Conservation (phyloP, 768 basidiomycete genomes). For the Termitomyces sp. region DNA sequence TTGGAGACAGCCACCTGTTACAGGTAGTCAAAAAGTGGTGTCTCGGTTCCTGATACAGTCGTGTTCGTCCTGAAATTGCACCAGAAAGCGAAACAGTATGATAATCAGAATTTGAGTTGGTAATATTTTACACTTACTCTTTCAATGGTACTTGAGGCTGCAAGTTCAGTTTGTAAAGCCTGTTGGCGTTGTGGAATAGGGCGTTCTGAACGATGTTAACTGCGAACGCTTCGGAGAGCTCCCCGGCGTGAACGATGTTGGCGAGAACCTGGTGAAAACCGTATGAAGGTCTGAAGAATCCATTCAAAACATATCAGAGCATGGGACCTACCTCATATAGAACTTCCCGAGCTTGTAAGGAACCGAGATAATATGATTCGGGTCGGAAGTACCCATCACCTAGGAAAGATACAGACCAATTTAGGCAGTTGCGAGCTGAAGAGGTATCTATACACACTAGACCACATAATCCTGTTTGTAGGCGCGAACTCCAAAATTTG, state of each 20-base stretch:
- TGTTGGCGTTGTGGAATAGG: slow-evolving; percentile 67
- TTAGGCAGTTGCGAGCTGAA: background rate
- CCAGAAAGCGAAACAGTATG: no score
- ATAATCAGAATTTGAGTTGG: no score
- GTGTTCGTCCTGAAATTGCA: background rate
- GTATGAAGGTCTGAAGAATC: background rate
- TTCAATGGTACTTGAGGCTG: slow-evolving; percentile 8
- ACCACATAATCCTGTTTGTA: slow-evolving; percentile 80
- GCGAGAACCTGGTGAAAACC: slow-evolving; percentile 47
- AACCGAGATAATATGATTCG: slow-evolving; percentile 70
- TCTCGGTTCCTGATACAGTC: background rate
- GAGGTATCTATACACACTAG: slow-evolving; percentile 43
- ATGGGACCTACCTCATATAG: slow-evolving; percentile 48
- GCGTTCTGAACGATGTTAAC: slow-evolving; percentile 48
- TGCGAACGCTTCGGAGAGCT: slow-evolving; percentile 54
- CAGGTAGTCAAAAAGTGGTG: background rate
- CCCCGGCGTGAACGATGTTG: slow-evolving; percentile 42
- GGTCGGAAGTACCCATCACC: slow-evolving; percentile 77
- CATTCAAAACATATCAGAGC: background rate
- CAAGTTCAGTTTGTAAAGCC: slow-evolving; percentile 56
- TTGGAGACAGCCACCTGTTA: background rate
- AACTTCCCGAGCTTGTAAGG: slow-evolving; percentile 57
- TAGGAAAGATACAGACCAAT: slow-evolving; percentile 9
- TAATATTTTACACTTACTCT: background rate
- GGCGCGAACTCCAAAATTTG: slow-evolving; percentile 71